These are phyloP conservation scores for Pseudodiploospora longispora DNA, from an alignment of 2,329 filamentous ascomycete species.

Conservation along the genomic window DNA sequence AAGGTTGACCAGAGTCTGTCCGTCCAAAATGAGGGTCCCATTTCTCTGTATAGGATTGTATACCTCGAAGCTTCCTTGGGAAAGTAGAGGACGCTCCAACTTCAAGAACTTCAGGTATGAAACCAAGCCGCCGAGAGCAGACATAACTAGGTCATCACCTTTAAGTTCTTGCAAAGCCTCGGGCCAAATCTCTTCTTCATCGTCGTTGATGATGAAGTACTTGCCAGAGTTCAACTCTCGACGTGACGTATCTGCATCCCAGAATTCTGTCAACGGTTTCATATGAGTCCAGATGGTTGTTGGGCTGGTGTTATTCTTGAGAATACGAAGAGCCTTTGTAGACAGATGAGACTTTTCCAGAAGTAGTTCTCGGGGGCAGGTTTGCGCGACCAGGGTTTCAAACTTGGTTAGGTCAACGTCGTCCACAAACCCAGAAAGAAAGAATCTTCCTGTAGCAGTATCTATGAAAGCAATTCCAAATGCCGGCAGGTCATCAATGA, in stretches of 20 bases:
- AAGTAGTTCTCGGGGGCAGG: conserved; percentile 76
- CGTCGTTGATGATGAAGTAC: conserved; percentile 62
- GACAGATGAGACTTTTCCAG: conserved; percentile 83
- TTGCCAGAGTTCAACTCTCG: conserved; percentile 71
- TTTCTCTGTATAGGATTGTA: conserved; percentile 90
- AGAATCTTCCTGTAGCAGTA: conserved; percentile 91
- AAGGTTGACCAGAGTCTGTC: conserved; percentile 95
- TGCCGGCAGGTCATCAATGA: conserved; percentile 63
- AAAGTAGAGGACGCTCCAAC: conserved; percentile 78
- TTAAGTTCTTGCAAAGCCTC: conserved; percentile 61
- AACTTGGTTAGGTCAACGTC: conserved; percentile 93
- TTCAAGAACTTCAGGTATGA: conserved; percentile 83
- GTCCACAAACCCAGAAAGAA: conserved; percentile 83
- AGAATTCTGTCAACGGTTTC: conserved; percentile 82
- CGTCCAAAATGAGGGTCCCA: conserved; percentile 85
- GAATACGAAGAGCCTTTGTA: conserved; percentile 79
- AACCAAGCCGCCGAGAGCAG: conserved; percentile 78
- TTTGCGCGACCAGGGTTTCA: conserved; percentile 93
- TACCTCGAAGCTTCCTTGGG: conserved; percentile 81
- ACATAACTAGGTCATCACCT: conserved; percentile 79
- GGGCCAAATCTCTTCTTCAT: conserved; percentile 63
- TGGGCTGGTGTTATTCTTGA: conserved; percentile 91
- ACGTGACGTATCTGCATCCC: conserved; percentile 73
- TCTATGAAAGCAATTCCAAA: conserved; percentile 95
- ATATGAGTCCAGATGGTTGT: conserved; percentile 94